phyloP scores from a whole-genome alignment of 257 asterid species.

The Fraxinus americana region DNA sequence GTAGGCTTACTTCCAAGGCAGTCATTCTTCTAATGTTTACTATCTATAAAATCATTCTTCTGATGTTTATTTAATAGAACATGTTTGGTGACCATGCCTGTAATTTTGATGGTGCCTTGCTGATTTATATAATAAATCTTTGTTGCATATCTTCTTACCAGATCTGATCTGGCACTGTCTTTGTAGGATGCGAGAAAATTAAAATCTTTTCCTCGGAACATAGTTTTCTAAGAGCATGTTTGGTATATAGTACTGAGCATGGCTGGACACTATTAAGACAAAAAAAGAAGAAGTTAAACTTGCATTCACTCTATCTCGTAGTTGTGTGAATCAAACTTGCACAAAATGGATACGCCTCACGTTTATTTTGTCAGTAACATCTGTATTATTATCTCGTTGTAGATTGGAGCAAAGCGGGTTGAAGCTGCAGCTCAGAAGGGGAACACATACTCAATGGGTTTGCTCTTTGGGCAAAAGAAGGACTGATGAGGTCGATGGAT shows the following conservation, averaged over 20 bases:
- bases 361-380: constrained; percentile 9
- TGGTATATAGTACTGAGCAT: background rate
- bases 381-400: constrained; percentile 19
- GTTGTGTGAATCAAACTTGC: background rate
- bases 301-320: background rate
- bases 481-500: constrained; percentile 30
- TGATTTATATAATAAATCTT: background rate
- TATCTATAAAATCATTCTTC: background rate
- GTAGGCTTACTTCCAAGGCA: constrained; percentile 34
- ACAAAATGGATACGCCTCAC: constrained; percentile 14
- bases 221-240: background rate
- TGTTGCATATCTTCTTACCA: background rate
- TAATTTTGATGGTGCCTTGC: background rate
- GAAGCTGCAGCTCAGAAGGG: constrained; percentile 80
- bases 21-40: background rate
- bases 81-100: constrained; percentile 10
- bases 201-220: background rate
- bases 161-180: background rate
- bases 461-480: constrained; percentile 74
- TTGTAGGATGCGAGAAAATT: background rate
- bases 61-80: background rate
- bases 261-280: background rate
- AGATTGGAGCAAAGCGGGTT: constrained; percentile 85
- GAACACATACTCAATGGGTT: constrained; percentile 73
- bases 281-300: too few species aligned